A percentile compares a stretch with the other conserved stretches of the same genome.
phyloP scores from a whole-genome alignment of 164 flowering plant species.

The Aristolochia contorta region DNA sequence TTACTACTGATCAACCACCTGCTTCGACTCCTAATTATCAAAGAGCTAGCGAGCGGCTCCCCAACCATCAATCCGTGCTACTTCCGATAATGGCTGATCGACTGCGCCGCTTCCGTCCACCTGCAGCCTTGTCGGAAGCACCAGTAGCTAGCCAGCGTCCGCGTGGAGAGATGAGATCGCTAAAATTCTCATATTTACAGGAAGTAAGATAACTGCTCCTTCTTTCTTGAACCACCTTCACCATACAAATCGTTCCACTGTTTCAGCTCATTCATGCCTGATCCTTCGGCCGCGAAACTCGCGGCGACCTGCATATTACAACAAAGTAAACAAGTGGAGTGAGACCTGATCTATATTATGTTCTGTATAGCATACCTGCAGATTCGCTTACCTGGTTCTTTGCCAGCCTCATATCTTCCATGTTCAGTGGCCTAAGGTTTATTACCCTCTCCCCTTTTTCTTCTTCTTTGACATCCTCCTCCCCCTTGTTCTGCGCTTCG shows the following conservation, averaged over 20 bases:
- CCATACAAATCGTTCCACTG: slow-evolving; percentile 92
- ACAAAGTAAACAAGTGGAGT: neutral
- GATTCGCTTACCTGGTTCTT: slow-evolving; percentile 88
- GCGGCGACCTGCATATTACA: slow-evolving; percentile 68
- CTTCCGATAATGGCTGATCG: no score
- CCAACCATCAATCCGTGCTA: no score
- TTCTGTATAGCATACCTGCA: no score
- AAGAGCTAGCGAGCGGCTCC: no score
- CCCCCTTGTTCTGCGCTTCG: slow-evolving; percentile 35
- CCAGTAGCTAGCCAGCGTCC: no score
- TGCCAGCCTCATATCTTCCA: slow-evolving; percentile 91
- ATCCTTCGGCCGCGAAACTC: slow-evolving; percentile 77
- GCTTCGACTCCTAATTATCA: no score
- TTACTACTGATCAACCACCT: no score
- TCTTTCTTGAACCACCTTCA: slow-evolving; percentile 94
- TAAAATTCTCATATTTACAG: slow-evolving; percentile 21
- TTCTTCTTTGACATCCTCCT: slow-evolving; percentile 26
- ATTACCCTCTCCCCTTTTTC: slow-evolving; percentile 43
- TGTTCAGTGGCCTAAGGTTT: slow-evolving; percentile 61
- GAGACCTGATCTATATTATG: no score
- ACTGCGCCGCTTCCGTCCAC: no score
- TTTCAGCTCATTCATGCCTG: slow-evolving; percentile 69
- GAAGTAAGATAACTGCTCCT: slow-evolving; percentile 75
- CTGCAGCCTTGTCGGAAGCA: no score
- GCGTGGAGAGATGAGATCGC: neutral